phyloP scores from a whole-genome alignment of 352 stramenopile genomes.

The Saprolegnia parasitica region DNA sequence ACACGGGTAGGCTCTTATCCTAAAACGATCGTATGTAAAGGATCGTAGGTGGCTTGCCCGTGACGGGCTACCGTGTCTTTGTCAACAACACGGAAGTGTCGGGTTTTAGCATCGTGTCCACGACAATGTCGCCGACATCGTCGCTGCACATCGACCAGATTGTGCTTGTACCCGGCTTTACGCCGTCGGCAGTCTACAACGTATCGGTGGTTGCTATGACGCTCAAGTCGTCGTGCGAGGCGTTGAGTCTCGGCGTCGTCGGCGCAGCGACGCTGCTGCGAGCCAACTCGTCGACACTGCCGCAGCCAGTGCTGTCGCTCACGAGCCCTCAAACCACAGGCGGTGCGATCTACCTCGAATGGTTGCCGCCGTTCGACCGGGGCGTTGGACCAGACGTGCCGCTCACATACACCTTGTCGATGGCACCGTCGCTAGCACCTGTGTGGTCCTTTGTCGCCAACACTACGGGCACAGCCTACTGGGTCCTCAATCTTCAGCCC shows the following conservation, averaged over 20 bases:
- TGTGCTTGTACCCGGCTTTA: conserved; percentile 7
- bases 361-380: conserved; percentile 14
- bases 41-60: background rate
- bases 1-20: conserved; percentile 15
- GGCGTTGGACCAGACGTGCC: conserved; percentile 1
- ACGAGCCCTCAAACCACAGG: conserved; percentile 1
- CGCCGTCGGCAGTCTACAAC: background rate
- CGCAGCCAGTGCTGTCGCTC: background rate
- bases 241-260: background rate
- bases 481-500: conserved; percentile 7
- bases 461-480: background rate
- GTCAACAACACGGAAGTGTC: conserved; percentile 15
- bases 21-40: too few species aligned
- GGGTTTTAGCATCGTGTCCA: background rate
- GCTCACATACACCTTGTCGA: conserved; percentile 4
- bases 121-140: background rate
- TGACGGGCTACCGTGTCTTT: conserved; percentile 13
- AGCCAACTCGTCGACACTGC: conserved; percentile 3
- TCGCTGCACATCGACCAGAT: background rate
- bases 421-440: background rate
- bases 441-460: conserved; percentile 1
- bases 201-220: conserved; percentile 6
- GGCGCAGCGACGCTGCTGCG: background rate
- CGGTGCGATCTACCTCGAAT: background rate
- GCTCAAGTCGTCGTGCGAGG: conserved; percentile 10